These are phyloP conservation scores for Kodamaea alishanica DNA, from an alignment of 1,139 yeast species.

Conservation along the genomic window DNA sequence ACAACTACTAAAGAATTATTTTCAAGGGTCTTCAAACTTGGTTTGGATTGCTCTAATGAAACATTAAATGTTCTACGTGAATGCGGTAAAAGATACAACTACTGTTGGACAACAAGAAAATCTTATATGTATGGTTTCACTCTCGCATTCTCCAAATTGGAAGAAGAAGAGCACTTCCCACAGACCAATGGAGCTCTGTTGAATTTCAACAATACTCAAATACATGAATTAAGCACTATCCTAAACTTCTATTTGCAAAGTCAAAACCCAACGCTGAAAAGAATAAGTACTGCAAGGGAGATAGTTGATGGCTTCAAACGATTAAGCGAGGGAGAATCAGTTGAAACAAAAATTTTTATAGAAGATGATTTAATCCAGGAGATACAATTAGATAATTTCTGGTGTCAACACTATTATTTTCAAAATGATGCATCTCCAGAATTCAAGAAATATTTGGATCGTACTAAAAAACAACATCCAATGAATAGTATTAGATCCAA, in stretches of 20 bases:
- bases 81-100: slow-evolving; percentile 15
- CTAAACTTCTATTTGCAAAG: slow-evolving; percentile 2
- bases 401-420: slow-evolving; percentile 11
- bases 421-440: slow-evolving; percentile 3
- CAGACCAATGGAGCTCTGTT: slow-evolving; percentile 3
- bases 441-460: slow-evolving; percentile 2
- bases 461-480: too few species aligned
- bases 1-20: neutral
- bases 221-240: slow-evolving; percentile 5
- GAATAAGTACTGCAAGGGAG: slow-evolving; percentile 2
- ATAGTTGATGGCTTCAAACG: slow-evolving; percentile 3
- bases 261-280: neutral
- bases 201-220: slow-evolving; percentile 6
- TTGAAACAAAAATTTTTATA: slow-evolving; percentile 2
- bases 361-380: slow-evolving; percentile 20
- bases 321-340: slow-evolving; percentile 1
- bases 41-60: slow-evolving; percentile 7
- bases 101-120: slow-evolving; percentile 19
- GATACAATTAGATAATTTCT: slow-evolving; percentile 17
- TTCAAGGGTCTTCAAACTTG: slow-evolving; percentile 7
- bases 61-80: slow-evolving; percentile 6
- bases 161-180: slow-evolving; percentile 1
- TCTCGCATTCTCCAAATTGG: slow-evolving; percentile 5
- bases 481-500: too few species aligned
- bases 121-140: slow-evolving; percentile 12